Evolutionary conservation across 1,139 yeast species (phyloP).

Genomic region (Blastobotrys malaysiensis): DNA sequence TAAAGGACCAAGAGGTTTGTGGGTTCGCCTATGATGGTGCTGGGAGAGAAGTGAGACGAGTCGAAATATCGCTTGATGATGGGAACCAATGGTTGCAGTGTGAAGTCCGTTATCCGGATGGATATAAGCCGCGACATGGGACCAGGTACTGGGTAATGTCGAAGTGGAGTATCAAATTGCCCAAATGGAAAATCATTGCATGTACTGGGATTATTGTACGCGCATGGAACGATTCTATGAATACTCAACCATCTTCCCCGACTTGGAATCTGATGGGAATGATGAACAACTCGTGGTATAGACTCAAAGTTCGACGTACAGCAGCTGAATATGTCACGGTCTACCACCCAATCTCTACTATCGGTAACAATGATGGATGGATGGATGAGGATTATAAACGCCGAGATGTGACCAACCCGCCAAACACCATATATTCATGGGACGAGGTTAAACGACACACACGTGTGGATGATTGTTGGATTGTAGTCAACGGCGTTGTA

Average conservation of each 20-base stretch:
- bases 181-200: background rate
- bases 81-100: constrained; percentile 28
- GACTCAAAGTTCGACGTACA: constrained; percentile 24
- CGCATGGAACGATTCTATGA: constrained; percentile 35
- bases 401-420: background rate
- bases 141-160: background rate
- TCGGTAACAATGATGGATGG: background rate
- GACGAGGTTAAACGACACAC: constrained; percentile 50
- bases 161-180: background rate
- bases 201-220: constrained; percentile 32
- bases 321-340: background rate
- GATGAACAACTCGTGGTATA: constrained; percentile 37
- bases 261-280: constrained; percentile 37
- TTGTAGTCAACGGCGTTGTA: constrained; percentile 53
- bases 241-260: constrained; percentile 34
- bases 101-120: background rate
- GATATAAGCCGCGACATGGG: background rate
- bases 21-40: constrained; percentile 37
- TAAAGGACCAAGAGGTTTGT: background rate
- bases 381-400: background rate
- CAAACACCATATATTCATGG: constrained; percentile 12
- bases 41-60: constrained; percentile 32
- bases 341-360: background rate
- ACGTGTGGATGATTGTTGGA: constrained; percentile 50
- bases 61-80: constrained; percentile 32